Base-by-base conservation (phyloP, 1,284 basidiomycete genomes). In the Calocybe gambosa region DNA sequence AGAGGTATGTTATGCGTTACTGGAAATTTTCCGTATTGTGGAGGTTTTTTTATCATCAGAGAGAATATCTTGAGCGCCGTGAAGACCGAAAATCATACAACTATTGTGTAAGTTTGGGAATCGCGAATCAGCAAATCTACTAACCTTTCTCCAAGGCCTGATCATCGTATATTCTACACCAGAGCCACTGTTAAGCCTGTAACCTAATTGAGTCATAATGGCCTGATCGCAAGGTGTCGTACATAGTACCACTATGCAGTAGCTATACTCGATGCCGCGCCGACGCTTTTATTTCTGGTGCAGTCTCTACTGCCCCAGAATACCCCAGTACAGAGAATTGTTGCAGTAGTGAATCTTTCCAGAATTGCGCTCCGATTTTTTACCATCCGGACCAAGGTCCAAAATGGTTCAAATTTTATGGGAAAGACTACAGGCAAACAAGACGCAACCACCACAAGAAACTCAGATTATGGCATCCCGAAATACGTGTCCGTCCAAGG, bases 81-180 rank as follows among this genome's bases (percentile, higher is more conserved):
- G 80, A 82, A 35, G 87, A 90, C 59, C 79, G 84, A 50, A 88
- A 80, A 65, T 89, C 86, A 34, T 91, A 91, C 62, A 87, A 82
- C 59, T 89, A 90, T 64, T 57, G 88, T 64, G 87, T 75, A 53
- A 54, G 69, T 58, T 20, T 38, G 43, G 20, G 10, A 15, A 15
- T 9, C 12, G n/a, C 20, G 10, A 35, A 29, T n/a, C 26, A 9
- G 19, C 34, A 45, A 25, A 33, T 19, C 26, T 25, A 19, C 31
- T n/a, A 19, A 23, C 13, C 8, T 34, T 8, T 29, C 28, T 29
- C 4, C 13, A n/a, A 61, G 56, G 58, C 61, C 48, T 60, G 41
- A 55, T 25, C 46, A 38, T 45, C 25, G 21, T 51, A 26, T 39
- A 43, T 44, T 37, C 19, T 55, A 46, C 50, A 54, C 38, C 39